A percentile compares a stretch with the other conserved stretches of the same genome.
Conservation (phyloP, 225 moss, liverwort and hornwort genomes). For the Anthoceros angustus region DNA sequence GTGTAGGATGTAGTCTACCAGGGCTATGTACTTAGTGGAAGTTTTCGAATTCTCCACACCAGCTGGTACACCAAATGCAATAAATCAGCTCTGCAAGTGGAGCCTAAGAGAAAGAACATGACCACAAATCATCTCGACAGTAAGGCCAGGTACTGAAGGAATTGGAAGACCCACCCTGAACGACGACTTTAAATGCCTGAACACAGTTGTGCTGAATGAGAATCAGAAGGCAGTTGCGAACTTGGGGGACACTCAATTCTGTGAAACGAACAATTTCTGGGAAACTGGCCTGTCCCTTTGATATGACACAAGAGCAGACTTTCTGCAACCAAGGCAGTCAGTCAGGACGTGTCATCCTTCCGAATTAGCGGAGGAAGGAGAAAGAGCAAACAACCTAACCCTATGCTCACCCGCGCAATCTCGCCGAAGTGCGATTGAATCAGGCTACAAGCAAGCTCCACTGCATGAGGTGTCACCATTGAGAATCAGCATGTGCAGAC, state of each 20-base stretch:
- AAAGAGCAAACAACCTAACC: neutral
- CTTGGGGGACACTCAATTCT: constrained; percentile 33
- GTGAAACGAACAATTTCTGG: constrained; percentile 59
- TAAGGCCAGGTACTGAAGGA: too few relatives aligned
- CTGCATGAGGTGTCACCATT: constrained; percentile 32
- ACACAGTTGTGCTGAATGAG: constrained; percentile 93
- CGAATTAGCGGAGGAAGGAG: neutral
- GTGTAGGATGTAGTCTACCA: constrained; percentile 69
- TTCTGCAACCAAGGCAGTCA: constrained; percentile 21
- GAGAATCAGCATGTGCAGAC: neutral
- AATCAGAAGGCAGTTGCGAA: constrained; percentile 67
- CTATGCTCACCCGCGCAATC: constrained; percentile 25
- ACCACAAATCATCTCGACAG: neutral
- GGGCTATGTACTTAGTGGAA: constrained; percentile 45
- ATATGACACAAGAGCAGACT: constrained; percentile 52
- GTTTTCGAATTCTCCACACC: constrained; percentile 44
- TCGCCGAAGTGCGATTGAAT: constrained; percentile 36
- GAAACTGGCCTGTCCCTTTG: constrained; percentile 47
- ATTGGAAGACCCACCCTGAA: constrained; percentile 32
- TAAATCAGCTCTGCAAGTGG: neutral
- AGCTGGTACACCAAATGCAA: constrained; percentile 23
- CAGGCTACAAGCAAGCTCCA: constrained; percentile 31
- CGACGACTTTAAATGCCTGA: constrained; percentile 83
- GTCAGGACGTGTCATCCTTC: neutral
- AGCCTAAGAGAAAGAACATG: neutral